Evolutionary conservation across 768 basidiomycete genomes (phyloP).

Genomic region (Pholiota molesta): DNA sequence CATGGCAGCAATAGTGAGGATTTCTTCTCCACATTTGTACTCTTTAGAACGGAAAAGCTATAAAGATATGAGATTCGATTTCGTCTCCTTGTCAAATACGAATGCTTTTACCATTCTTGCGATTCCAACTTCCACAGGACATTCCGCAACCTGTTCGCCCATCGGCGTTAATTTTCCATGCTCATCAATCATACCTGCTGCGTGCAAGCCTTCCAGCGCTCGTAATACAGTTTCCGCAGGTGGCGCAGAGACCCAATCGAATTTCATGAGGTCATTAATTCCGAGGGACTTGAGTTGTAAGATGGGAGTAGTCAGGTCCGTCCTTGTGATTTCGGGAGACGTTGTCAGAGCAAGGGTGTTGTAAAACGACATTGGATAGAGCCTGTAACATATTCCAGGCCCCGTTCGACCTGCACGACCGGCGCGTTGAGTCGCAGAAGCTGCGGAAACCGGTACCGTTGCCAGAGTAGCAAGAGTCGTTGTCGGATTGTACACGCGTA

Average conservation of each 20-base stretch:
- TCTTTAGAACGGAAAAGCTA: slow-evolving; percentile 88
- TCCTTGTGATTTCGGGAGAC: slow-evolving; percentile 88
- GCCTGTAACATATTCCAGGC: slow-evolving; percentile 88
- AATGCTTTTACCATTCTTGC: slow-evolving; percentile 78
- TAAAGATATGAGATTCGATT: not conserved
- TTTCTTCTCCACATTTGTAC: slow-evolving; percentile 91
- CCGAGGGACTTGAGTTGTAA: slow-evolving; percentile 94
- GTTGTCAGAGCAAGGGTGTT: slow-evolving; percentile 67
- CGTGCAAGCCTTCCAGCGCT: slow-evolving; percentile 81
- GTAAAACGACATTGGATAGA: slow-evolving; percentile 74
- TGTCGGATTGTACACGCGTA: slow-evolving; percentile 87
- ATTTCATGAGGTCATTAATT: slow-evolving; percentile 93
- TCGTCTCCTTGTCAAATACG: not conserved
- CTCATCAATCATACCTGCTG: slow-evolving; percentile 82
- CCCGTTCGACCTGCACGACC: slow-evolving; percentile 95
- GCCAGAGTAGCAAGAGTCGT: slow-evolving; percentile 84
- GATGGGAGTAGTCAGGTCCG: slow-evolving; percentile 89
- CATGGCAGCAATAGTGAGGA: slow-evolving; percentile 96
- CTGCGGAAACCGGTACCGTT: slow-evolving; percentile 81
- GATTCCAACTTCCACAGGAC: slow-evolving; percentile 89
- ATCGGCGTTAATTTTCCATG: slow-evolving; percentile 76
- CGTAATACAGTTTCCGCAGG: slow-evolving; percentile 84
- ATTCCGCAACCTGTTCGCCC: slow-evolving; percentile 90
- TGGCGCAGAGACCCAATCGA: slow-evolving; percentile 93
- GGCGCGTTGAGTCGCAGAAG: slow-evolving; percentile 91